Percentiles rank a stretch among this genome's conserved stretches.
Conservation (phyloP, 768 basidiomycete genomes). For the Boletus sp. region DNA sequence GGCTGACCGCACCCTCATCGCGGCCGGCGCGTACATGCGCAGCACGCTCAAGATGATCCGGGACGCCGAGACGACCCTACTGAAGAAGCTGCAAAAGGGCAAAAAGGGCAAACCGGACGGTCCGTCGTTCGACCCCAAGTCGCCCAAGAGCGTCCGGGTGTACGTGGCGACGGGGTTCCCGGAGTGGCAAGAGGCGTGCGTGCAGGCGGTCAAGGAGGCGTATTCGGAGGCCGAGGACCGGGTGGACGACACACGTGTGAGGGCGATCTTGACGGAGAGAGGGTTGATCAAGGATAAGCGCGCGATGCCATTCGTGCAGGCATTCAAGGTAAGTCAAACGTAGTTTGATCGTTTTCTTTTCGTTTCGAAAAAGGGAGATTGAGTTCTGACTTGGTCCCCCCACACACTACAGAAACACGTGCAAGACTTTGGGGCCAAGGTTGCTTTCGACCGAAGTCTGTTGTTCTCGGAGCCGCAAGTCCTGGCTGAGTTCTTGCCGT, state of each 20-base stretch:
- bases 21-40: slow-evolving; percentile 83
- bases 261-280: slow-evolving; percentile 58
- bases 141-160: slow-evolving; percentile 80
- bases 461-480: slow-evolving; percentile 81
- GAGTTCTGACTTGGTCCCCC: neutral
- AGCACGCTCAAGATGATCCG: slow-evolving; percentile 87
- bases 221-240: slow-evolving; percentile 54
- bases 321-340: slow-evolving; percentile 81
- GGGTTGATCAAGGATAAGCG: slow-evolving; percentile 95
- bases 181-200: slow-evolving; percentile 86
- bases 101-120: slow-evolving; percentile 54
- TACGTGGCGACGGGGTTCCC: slow-evolving; percentile 91
- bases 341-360: neutral
- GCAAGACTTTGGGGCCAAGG: slow-evolving; percentile 65
- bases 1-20: slow-evolving; percentile 64
- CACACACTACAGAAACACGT: slow-evolving; percentile 65
- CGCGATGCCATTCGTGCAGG: slow-evolving; percentile 90
- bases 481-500: slow-evolving; percentile 66
- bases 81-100: slow-evolving; percentile 78
- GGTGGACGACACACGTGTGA: slow-evolving; percentile 82
- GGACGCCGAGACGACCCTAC: slow-evolving; percentile 74
- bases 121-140: slow-evolving; percentile 75
- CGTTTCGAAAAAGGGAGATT: neutral
- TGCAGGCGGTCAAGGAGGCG: slow-evolving; percentile 68
- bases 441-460: slow-evolving; percentile 78